Percentiles rank a stretch among this genome's conserved stretches.
These are phyloP conservation scores for Monilinia fructigena DNA, from an alignment of 2,329 filamentous ascomycete genomes.

Conservation along the genomic window DNA sequence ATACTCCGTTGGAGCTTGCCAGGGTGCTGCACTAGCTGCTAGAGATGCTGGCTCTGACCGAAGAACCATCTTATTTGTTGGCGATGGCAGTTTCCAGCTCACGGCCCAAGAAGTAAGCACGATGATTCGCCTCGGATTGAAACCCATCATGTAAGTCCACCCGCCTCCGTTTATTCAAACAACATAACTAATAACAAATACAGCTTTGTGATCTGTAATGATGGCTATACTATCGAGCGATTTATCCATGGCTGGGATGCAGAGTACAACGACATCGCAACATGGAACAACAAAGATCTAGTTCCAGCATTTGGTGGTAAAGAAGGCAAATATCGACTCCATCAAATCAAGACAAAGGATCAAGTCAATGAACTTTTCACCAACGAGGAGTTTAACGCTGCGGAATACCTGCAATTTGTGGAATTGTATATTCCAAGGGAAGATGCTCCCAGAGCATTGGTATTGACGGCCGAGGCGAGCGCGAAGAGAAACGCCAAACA, in stretches of 20 bases:
- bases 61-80: slow-evolving; percentile 81
- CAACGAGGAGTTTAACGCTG: slow-evolving; percentile 61
- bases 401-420: slow-evolving; percentile 63
- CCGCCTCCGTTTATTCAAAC: too few relatives aligned
- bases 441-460: slow-evolving; percentile 70
- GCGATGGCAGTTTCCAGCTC: slow-evolving; percentile 83
- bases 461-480: slow-evolving; percentile 68
- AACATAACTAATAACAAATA: not conserved
- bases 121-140: slow-evolving; percentile 72
- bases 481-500: slow-evolving; percentile 62
- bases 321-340: slow-evolving; percentile 58
- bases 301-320: slow-evolving; percentile 66
- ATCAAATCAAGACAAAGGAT: slow-evolving; percentile 65
- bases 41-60: slow-evolving; percentile 60
- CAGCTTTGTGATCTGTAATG: slow-evolving; percentile 80
- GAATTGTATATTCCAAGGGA: slow-evolving; percentile 79
- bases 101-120: slow-evolving; percentile 82
- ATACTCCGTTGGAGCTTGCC: slow-evolving; percentile 60
- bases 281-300: slow-evolving; percentile 71
- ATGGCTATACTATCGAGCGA: slow-evolving; percentile 86
- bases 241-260: slow-evolving; percentile 82
- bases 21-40: slow-evolving; percentile 71
- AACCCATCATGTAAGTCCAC: slow-evolving; percentile 67
- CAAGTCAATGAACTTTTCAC: slow-evolving; percentile 65
- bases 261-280: slow-evolving; percentile 75